Conservation (phyloP, 2,329 filamentous ascomycete species). For the Dactylellina leptospora region DNA sequence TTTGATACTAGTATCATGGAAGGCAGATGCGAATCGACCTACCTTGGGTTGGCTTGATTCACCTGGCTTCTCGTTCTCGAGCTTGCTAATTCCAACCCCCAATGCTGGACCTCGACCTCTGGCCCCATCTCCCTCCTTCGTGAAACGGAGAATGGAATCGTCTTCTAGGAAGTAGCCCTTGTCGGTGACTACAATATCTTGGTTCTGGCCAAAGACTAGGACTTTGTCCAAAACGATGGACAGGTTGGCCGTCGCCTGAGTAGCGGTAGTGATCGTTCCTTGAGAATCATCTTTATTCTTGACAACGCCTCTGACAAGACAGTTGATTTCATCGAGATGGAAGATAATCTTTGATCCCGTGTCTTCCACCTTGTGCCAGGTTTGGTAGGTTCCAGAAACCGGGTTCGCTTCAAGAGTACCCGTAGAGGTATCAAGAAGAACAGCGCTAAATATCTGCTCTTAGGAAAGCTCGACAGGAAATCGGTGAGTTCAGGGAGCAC, state of each 20-base stretch:
- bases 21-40: no score
- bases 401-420: conserved; percentile 13
- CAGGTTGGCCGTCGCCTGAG: conserved; percentile 11
- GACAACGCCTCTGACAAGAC: conserved; percentile 21
- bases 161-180: conserved; percentile 25
- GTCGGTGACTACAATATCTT: conserved; percentile 13
- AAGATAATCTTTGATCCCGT: conserved; percentile 35
- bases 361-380: conserved; percentile 29
- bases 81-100: not conserved
- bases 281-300: conserved; percentile 16
- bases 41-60: not conserved
- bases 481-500: not conserved
- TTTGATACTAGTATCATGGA: not conserved
- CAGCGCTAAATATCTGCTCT: conserved; percentile 2
- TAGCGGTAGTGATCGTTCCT: not conserved
- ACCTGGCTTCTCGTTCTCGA: conserved; percentile 3
- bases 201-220: conserved; percentile 18
- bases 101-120: conserved; percentile 15
- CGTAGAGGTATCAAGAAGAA: conserved; percentile 10
- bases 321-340: conserved; percentile 34
- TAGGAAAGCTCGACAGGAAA: not conserved
- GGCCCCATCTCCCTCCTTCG: conserved; percentile 9
- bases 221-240: conserved; percentile 33
- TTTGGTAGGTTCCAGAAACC: conserved; percentile 22
- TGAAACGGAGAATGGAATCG: conserved; percentile 17